These are phyloP conservation scores for Nicotiana otophora DNA, from an alignment of 257 asterid species.

Conservation along the genomic window DNA sequence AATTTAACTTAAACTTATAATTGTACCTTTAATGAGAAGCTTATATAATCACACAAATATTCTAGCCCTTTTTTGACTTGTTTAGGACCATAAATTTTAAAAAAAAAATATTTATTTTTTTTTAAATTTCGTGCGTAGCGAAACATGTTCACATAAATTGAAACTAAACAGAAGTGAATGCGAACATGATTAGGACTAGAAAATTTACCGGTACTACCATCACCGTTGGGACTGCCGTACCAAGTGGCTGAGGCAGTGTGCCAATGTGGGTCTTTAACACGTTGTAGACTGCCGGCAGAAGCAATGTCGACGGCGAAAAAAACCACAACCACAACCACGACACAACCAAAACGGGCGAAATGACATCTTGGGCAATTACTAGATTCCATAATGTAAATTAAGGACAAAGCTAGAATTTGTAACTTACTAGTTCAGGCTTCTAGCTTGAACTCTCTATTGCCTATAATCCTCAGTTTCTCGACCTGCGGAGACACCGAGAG, in stretches of 20 bases:
- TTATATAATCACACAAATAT: too few relatives aligned
- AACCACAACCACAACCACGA: not conserved
- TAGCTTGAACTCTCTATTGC: too few relatives aligned
- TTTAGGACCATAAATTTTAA: too few relatives aligned
- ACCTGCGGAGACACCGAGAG: constrained; percentile 44
- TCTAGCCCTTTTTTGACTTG: too few relatives aligned
- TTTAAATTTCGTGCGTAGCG: too few relatives aligned
- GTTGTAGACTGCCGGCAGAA: constrained; percentile 19
- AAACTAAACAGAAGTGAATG: not conserved
- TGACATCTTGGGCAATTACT: not conserved
- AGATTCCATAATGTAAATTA: constrained; percentile 25
- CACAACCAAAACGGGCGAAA: constrained; percentile 2
- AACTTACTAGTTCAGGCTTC: too few relatives aligned
- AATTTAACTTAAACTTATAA: too few relatives aligned
- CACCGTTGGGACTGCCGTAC: constrained; percentile 95
- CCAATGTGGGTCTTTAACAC: constrained; percentile 47
- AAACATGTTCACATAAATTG: too few relatives aligned
- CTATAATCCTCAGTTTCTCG: constrained; percentile 3
- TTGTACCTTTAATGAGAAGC: too few relatives aligned
- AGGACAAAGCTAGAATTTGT: too few relatives aligned
- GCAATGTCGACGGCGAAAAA: not conserved
- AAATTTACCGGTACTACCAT: constrained; percentile 64
- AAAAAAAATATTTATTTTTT: too few relatives aligned
- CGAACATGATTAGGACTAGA: not conserved
- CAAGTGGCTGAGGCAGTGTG: constrained; percentile 83